These are phyloP conservation scores for Hyparrhenia diplandra DNA, from an alignment of 176 grass and related monocot genomes.

Conservation along the genomic window DNA sequence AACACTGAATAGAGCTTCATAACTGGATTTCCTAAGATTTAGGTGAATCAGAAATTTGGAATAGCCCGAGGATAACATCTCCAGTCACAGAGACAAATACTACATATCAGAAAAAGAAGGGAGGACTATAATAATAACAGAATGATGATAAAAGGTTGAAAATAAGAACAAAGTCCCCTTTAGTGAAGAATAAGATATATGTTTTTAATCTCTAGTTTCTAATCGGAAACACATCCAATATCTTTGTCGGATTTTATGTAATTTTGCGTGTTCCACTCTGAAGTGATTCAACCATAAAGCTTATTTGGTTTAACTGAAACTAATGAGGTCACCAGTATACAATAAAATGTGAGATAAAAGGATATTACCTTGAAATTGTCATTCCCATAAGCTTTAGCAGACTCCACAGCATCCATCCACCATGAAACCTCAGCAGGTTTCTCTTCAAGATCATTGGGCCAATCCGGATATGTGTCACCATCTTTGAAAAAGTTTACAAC, in stretches of 20 bases:
- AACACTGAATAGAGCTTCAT: neutral
- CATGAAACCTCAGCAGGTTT: constrained; percentile 84
- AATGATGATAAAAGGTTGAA: neutral
- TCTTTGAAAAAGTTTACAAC: constrained; percentile 90
- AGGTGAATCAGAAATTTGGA: neutral
- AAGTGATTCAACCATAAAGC: neutral
- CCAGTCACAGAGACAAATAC: neutral
- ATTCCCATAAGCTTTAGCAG: constrained; percentile 86
- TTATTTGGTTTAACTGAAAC: neutral
- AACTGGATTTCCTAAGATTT: neutral
- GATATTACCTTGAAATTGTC: constrained; percentile 90
- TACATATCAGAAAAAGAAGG: neutral
- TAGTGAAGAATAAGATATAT: neutral
- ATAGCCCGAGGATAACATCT: neutral
- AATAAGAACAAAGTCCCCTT: neutral
- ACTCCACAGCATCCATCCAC: constrained; percentile 93
- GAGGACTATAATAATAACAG: neutral
- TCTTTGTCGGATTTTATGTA: neutral
- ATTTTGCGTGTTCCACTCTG: neutral
- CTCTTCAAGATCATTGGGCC: constrained; percentile 91
- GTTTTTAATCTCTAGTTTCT: neutral
- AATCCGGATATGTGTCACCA: constrained; percentile 83
- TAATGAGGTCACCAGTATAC: neutral
- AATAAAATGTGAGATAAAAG: neutral
- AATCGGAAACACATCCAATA: neutral